Evolutionary conservation across 306 rosid species (phyloP).

Genomic region (Astragalus glycyphyllos): DNA sequence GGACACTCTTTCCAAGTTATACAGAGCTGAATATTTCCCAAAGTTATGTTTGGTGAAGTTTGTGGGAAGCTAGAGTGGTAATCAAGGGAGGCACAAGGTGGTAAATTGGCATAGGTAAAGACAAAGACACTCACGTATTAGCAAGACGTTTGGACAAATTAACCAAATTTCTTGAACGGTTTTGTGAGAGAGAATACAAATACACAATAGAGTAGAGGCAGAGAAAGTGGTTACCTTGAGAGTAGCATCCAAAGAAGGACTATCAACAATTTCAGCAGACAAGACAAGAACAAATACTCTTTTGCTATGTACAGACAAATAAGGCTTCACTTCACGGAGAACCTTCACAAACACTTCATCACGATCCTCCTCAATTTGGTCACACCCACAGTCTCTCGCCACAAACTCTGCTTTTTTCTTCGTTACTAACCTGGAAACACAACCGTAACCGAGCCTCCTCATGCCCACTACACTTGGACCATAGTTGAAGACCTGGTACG

Average conservation of each 20-base stretch:
- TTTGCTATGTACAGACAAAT: constrained; percentile 48
- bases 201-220: background rate
- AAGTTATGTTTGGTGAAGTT: too few species aligned
- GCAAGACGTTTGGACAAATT: too few species aligned
- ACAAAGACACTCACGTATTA: too few species aligned
- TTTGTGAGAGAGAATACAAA: too few species aligned
- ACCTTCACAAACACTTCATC: constrained; percentile 48
- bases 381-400: constrained; percentile 23
- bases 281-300: constrained; percentile 53
- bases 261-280: constrained; percentile 49
- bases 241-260: constrained; percentile 46
- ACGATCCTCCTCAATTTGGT: constrained; percentile 27
- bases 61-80: too few species aligned
- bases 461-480: constrained; percentile 24
- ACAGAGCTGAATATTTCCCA: too few species aligned
- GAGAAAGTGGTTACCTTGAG: constrained; percentile 51
- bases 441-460: constrained; percentile 6
- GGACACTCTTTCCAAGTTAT: too few species aligned
- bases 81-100: too few species aligned
- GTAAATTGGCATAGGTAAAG: too few species aligned
- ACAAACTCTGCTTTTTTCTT: constrained; percentile 25
- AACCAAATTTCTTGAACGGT: too few species aligned
- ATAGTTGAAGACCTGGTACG: background rate
- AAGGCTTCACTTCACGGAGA: constrained; percentile 59
- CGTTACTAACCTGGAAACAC: background rate